Percentiles rank a stretch among this genome's conserved stretches.
Evolutionary conservation across 495 filamentous ascomycete genomes (phyloP).

Genomic region (Pyrenula aspistea): DNA sequence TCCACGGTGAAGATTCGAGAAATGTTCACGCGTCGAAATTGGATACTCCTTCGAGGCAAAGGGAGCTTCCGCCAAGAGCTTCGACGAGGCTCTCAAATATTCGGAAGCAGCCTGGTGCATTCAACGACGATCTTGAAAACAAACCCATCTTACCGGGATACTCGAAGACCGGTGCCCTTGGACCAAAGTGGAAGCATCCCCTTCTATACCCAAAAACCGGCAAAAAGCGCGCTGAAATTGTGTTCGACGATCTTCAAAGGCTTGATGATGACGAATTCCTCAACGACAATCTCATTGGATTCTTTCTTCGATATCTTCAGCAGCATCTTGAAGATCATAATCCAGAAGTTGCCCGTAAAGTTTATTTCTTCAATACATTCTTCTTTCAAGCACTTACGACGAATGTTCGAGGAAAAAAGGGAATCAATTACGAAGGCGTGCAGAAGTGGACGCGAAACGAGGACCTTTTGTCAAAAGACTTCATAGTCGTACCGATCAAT

Average conservation of each 20-base stretch:
- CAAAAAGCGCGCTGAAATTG: constrained; percentile 61
- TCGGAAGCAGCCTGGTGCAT: neutral
- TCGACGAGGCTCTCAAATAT: neutral
- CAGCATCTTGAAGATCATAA: constrained; percentile 43
- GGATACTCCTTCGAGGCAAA: neutral
- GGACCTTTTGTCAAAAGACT: constrained; percentile 77
- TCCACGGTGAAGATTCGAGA: neutral
- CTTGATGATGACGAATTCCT: constrained; percentile 77
- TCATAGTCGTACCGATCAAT: constrained; percentile 84
- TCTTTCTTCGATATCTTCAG: constrained; percentile 71
- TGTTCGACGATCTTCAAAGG: constrained; percentile 64
- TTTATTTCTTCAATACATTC: constrained; percentile 86
- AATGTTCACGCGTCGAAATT: neutral
- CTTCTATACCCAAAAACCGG: constrained; percentile 60
- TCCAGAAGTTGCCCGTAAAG: constrained; percentile 43
- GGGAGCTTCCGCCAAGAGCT: neutral
- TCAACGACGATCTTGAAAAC: neutral
- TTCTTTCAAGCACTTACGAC: constrained; percentile 70
- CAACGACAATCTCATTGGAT: constrained; percentile 85
- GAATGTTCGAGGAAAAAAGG: constrained; percentile 37
- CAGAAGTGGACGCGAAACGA: constrained; percentile 81
- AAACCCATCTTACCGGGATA: neutral
- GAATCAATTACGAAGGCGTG: constrained; percentile 70
- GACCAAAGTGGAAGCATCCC: constrained; percentile 26
- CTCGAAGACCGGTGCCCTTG: constrained; percentile 2